These are phyloP conservation scores for Ophiocordyceps camponoti-rufipedis DNA, from an alignment of 2,329 filamentous ascomycete species.

Conservation along the genomic window DNA sequence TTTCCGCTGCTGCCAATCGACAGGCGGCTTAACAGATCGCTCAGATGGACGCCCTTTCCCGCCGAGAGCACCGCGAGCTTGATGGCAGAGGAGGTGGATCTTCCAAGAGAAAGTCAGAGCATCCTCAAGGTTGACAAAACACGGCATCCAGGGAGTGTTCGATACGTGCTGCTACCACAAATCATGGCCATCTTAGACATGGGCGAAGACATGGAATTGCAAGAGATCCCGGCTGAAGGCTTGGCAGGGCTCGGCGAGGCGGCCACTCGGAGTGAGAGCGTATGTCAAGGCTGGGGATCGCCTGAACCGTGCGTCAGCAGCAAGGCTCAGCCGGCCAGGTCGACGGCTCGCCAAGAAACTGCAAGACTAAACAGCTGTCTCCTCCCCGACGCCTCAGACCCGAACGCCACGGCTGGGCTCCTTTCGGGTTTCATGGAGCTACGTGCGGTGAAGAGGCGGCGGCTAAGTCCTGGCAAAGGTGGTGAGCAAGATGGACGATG, in stretches of 20 bases:
- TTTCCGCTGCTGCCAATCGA: slow-evolving; percentile 1
- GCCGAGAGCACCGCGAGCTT: slow-evolving; percentile 1
- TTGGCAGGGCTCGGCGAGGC: neutral
- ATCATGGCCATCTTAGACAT: slow-evolving; percentile 3
- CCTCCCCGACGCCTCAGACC: slow-evolving; percentile 5
- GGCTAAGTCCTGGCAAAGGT: neutral
- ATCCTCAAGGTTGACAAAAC: slow-evolving; percentile 3
- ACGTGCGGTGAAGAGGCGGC: slow-evolving; percentile 9
- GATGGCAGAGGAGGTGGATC: slow-evolving; percentile 4
- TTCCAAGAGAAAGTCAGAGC: slow-evolving; percentile 1
- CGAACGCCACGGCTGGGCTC: slow-evolving; percentile 10
- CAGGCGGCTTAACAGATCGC: slow-evolving; percentile 3
- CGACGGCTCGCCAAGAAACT: neutral
- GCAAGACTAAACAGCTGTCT: neutral
- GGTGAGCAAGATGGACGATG: neutral
- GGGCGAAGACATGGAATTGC: slow-evolving; percentile 8
- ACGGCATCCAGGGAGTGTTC: slow-evolving; percentile 4
- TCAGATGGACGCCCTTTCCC: slow-evolving; percentile 10
- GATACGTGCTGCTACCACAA: slow-evolving; percentile 3
- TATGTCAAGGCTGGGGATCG: neutral
- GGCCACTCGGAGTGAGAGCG: neutral
- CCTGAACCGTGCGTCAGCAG: neutral
- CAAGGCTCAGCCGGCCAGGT: neutral
- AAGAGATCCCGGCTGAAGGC: neutral
- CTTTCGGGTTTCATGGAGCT: slow-evolving; percentile 15